Conservation (phyloP, 192 early-diverging fungal species). For the Spizellomyces sp. region DNA sequence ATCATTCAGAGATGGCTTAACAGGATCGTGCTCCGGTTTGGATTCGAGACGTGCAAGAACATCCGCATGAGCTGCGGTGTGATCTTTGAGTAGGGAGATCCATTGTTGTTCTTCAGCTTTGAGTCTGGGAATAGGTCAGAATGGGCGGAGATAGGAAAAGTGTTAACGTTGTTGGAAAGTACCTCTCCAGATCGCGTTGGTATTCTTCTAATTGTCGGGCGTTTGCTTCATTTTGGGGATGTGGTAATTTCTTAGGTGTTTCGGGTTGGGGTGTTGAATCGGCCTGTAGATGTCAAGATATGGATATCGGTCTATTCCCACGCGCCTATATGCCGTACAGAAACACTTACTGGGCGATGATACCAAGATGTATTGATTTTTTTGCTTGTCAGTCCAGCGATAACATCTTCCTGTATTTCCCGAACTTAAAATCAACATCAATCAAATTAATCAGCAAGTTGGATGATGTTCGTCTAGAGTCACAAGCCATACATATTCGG, state of each 20-base stretch:
- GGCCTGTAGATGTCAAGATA: too few relatives aligned
- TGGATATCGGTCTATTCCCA: too few relatives aligned
- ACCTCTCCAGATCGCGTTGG: slow-evolving; percentile 18
- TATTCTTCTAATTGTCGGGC: slow-evolving; percentile 15
- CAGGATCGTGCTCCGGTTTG: not conserved
- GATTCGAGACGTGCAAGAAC: not conserved
- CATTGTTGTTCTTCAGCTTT: not conserved
- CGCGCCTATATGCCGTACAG: not conserved
- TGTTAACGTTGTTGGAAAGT: not conserved
- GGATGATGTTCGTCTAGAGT: too few relatives aligned
- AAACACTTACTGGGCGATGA: slow-evolving; percentile 34
- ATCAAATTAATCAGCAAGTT: too few relatives aligned
- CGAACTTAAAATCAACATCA: slow-evolving; percentile 22
- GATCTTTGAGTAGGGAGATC: not conserved
- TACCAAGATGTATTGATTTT: slow-evolving; percentile 60
- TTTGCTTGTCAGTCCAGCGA: slow-evolving; percentile 34
- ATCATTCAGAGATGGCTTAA: not conserved
- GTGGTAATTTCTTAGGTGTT: slow-evolving; percentile 31
- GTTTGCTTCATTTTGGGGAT: slow-evolving; percentile 47
- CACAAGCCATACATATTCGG: too few relatives aligned
- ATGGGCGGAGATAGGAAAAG: not conserved
- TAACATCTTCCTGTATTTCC: slow-evolving; percentile 44
- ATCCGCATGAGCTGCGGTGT: not conserved
- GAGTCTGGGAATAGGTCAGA: not conserved
- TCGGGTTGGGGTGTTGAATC: not conserved